Evolutionary conservation across 1,284 basidiomycete genomes (phyloP), one percentile per base, ranked within the genome.

Genomic region (Psilocybe mexicana): DNA sequence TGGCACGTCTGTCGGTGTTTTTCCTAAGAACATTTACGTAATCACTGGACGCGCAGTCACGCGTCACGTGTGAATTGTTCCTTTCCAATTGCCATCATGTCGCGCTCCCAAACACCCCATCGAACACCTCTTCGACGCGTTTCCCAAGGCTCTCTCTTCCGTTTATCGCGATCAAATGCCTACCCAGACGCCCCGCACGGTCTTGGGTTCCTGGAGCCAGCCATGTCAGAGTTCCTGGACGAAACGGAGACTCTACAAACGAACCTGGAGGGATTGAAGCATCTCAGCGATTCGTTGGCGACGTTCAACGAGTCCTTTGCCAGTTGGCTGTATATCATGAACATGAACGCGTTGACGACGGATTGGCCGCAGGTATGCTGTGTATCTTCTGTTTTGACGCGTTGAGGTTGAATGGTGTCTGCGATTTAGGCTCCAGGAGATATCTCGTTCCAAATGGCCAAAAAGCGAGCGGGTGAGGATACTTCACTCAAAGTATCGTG

Each of bases 251-350:
- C 86, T 0, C 80, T 97, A 24, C 87, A 92, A 51, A 75, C 83
- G 18, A 95, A 95, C 71, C 74, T 93, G 1, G 84, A 90, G 61
- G 84, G 82, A 24, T 79, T 97, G 65, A 82, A 83, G 56, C 76
- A 79, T 24, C 82, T 97, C 57, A 87, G 91, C 69, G 79, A 88
- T 50, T 88, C 92, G 18, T 79, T 98, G 48, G 83, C 85, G 3
- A 87, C 84, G 10, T 97, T 98, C 78, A 96, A 97, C 70, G 95
- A 98, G 71, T 88, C 88, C 42, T 98, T 98, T 69, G 90, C 94
- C 8, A 93, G 92, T 70, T 96, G 89, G 81, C 74, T 97, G 18
- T 96, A 95, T 71, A 87, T 90, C 8, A 86, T 97, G 83, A 90
- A 94, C 70, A 96, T 97, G 93, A 96, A 96, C 68, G 89, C 93